Base-by-base conservation (phyloP, 2,329 filamentous ascomycete genomes). In the Aspergillus proliferans region DNA sequence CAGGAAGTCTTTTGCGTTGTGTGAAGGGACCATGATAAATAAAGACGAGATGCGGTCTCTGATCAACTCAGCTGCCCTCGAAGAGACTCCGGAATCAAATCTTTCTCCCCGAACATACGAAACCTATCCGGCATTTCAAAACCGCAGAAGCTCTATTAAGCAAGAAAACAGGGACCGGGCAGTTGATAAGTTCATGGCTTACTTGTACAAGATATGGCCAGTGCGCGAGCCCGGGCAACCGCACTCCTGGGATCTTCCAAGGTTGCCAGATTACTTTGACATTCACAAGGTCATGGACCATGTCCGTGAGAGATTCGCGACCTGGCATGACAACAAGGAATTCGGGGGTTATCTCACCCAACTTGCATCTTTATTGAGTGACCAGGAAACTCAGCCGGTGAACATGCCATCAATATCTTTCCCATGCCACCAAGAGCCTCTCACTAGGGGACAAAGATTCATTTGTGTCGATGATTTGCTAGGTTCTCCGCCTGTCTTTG, bases 291-390 rank as follows among this genome's bases (percentile, higher is more conserved):
- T 49, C 8, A 58, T 61, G 53, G 6, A 12, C 7, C 2, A 19
- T 0, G 54, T 52, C 22, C 41, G 38, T 4, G 4, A n/a, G 14
- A 49, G 34, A 6, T 60, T 63, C 24, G 19, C 42, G n/a, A 46
- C n/a, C 2, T 66, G 63, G 61, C 59, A 52, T 42, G 48, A 62
- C 18, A 68, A 67, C 44, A 41, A 45, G 10, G 45, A 54, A 4
- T 56, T 67, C 28, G 22, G 46, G 15, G 3, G 48, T 3, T 66
- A 67, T 46, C 47, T 68, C 7, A 9, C 43, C 9, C 18, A 46
- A 15, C 47, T 62, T 45, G 21, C 45, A 28, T 30, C 22, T 40
- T 24, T 49, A 12, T 46, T 54, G 14, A 30, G 24, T 22, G n/a
- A 7, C 10, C 48, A 55, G 33, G 14, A 40, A n/a, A 40, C 51